These are phyloP conservation scores for Cadophora sp. DNA, from an alignment of 2,329 filamentous ascomycete species.

Conservation along the genomic window DNA sequence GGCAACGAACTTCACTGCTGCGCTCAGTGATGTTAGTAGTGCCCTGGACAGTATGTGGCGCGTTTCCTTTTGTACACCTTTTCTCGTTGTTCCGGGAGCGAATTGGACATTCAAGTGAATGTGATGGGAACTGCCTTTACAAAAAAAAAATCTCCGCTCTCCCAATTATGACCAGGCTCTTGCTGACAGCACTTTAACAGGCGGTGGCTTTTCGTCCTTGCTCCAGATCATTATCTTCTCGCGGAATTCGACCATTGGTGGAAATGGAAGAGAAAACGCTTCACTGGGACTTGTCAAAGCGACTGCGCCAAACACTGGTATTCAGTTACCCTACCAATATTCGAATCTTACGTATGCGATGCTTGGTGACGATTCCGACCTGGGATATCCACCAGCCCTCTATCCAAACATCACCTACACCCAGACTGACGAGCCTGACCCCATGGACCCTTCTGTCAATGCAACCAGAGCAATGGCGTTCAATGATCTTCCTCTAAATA, in stretches of 20 bases:
- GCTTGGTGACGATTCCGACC: conserved; percentile 63
- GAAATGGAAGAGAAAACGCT: conserved; percentile 14
- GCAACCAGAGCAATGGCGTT: conserved; percentile 39
- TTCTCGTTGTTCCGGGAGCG: background rate
- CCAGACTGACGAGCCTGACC: conserved; percentile 33
- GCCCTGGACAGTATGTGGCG: conserved; percentile 56
- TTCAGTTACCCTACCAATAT: conserved; percentile 66
- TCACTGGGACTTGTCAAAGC: conserved; percentile 65
- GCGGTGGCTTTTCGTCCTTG: conserved; percentile 59
- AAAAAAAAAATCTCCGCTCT: background rate
- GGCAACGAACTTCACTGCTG: conserved; percentile 64
- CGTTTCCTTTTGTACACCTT: background rate
- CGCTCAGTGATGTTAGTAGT: conserved; percentile 70
- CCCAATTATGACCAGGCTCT: background rate
- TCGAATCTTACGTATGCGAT: conserved; percentile 62
- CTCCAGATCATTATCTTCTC: conserved; percentile 79
- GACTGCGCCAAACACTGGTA: conserved; percentile 59
- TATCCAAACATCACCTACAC: conserved; percentile 81
- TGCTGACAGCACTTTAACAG: conserved; percentile 39
- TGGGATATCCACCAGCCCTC: conserved; percentile 74
- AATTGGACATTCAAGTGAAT: background rate
- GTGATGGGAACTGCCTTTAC: background rate
- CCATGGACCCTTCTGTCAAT: conserved; percentile 38
- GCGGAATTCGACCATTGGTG: conserved; percentile 64
- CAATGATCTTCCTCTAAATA: conserved; percentile 48